These are phyloP conservation scores for Lasiodiplodia sp. DNA, from an alignment of 2,329 filamentous ascomycete genomes.

Conservation along the genomic window DNA sequence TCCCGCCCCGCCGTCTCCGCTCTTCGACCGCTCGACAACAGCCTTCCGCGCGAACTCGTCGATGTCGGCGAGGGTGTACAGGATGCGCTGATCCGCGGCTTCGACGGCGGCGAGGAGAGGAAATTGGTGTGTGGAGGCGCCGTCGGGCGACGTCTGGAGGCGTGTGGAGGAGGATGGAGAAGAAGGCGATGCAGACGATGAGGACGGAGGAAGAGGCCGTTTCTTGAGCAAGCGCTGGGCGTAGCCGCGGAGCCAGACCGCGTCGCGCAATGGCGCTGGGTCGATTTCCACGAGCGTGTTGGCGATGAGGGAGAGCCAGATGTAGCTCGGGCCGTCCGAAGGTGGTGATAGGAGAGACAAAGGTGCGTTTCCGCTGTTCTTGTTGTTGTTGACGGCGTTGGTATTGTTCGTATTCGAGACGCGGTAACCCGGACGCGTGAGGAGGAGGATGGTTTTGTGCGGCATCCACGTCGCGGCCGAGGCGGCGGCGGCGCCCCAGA, in stretches of 20 bases:
- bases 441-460: constrained; percentile 59
- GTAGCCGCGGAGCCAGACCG: constrained; percentile 61
- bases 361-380: too few relatives aligned
- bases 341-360: neutral
- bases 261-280: constrained; percentile 59
- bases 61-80: constrained; percentile 55
- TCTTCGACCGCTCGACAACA: constrained; percentile 35
- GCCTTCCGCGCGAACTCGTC: constrained; percentile 49
- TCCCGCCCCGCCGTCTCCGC: too few relatives aligned
- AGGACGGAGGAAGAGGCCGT: neutral
- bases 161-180: neutral
- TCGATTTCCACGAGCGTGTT: constrained; percentile 64
- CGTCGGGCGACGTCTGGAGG: constrained; percentile 36
- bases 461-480: constrained; percentile 56
- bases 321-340: neutral
- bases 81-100: constrained; percentile 40
- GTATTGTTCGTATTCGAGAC: neutral
- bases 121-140: constrained; percentile 52
- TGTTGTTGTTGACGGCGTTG: neutral
- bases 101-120: constrained; percentile 36
- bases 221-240: constrained; percentile 51
- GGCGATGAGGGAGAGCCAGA: constrained; percentile 43
- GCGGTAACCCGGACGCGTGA: constrained; percentile 55
- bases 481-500: constrained; percentile 61
- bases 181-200: neutral